phyloP scores from a whole-genome alignment of 805 yeast species.

The Lipomyces yamadae region DNA sequence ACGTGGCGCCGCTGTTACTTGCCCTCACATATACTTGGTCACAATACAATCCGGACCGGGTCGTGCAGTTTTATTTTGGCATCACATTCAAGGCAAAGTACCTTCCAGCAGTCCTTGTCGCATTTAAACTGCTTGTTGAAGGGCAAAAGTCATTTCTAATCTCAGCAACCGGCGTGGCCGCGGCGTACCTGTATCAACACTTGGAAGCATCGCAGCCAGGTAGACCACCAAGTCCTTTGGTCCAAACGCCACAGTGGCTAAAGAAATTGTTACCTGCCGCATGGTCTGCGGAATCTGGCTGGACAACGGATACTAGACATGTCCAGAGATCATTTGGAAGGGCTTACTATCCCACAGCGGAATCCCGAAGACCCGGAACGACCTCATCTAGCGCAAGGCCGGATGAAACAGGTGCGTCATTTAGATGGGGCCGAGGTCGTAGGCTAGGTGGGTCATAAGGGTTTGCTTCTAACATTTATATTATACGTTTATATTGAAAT shows the following conservation, averaged over 20 bases:
- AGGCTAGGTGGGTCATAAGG: constrained; percentile 20
- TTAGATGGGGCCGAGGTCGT: constrained; percentile 26
- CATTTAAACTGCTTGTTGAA: constrained; percentile 40
- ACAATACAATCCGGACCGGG: constrained; percentile 45
- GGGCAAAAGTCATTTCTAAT: constrained; percentile 41
- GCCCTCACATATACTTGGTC: constrained; percentile 50
- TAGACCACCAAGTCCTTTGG: constrained; percentile 27
- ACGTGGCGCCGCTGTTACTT: constrained; percentile 41
- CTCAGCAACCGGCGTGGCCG: constrained; percentile 43
- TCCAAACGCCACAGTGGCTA: constrained; percentile 34
- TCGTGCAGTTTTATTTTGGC: constrained; percentile 43
- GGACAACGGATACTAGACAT: constrained; percentile 32
- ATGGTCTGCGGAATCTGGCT: constrained; percentile 34
- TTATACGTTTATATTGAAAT: background rate
- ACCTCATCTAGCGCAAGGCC: constrained; percentile 2
- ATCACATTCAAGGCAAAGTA: constrained; percentile 42
- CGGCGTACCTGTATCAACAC: constrained; percentile 45
- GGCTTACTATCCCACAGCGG: constrained; percentile 30
- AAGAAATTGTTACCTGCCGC: constrained; percentile 32
- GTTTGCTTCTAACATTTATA: background rate
- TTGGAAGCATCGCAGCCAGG: constrained; percentile 42
- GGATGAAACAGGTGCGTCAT: background rate
- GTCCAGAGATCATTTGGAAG: constrained; percentile 35
- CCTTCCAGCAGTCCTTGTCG: constrained; percentile 45
- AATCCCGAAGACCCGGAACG: background rate